Percentiles rank a stretch among this genome's conserved stretches.
Conservation (phyloP, 2,329 filamentous ascomycete genomes). For the Claviceps monticola region DNA sequence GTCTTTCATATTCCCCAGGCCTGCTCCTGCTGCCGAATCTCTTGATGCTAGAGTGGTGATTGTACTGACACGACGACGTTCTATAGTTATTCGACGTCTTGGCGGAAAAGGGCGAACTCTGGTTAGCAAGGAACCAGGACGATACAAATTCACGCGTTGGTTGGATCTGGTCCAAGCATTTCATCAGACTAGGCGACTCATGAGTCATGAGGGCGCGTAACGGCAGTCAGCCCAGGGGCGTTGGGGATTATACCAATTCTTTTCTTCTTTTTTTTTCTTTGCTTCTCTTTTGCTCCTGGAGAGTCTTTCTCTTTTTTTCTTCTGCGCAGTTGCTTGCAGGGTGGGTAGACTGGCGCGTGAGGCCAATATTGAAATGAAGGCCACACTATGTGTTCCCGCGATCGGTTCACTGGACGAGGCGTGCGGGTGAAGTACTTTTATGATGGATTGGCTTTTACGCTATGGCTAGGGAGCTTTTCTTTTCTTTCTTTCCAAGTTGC, state of each 20-base stretch:
- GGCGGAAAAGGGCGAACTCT: conserved; percentile 91
- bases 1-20: too few relatives aligned
- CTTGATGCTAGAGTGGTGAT: not conserved
- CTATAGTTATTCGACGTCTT: conserved; percentile 76
- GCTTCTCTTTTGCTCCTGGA: not conserved
- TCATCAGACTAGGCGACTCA: conserved; percentile 52
- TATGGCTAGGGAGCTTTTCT: too few relatives aligned
- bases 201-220: conserved; percentile 16
- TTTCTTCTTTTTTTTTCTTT: not conserved
- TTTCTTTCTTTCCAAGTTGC: too few relatives aligned
- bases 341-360: too few relatives aligned
- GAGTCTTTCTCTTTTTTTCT: not conserved
- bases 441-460: too few relatives aligned
- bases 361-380: too few relatives aligned
- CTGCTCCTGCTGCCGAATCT: too few relatives aligned
- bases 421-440: too few relatives aligned
- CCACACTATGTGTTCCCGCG: too few relatives aligned
- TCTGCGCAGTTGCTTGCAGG: not conserved
- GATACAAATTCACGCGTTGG: conserved; percentile 66
- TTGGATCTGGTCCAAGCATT: conserved; percentile 99
- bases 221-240: not conserved
- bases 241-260: too few relatives aligned
- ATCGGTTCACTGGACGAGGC: too few relatives aligned
- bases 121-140: conserved; percentile 95
- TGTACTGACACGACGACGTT: not conserved